Conservation (phyloP, 805 yeast species). For the Ogataea pini region DNA sequence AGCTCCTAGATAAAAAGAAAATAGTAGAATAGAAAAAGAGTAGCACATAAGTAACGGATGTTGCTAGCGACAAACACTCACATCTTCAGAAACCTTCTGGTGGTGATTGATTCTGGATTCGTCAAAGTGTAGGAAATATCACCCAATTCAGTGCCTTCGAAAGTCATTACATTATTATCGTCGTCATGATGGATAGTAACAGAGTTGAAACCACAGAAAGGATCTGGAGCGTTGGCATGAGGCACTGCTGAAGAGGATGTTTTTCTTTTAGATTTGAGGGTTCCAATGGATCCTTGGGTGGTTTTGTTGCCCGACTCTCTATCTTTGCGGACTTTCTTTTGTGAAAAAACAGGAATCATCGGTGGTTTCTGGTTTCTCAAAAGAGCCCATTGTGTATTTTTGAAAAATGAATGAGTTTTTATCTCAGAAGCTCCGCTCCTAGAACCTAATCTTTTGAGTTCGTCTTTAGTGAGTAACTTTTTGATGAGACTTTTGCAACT, state of each 20-base stretch:
- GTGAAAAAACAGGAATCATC: constrained; percentile 76
- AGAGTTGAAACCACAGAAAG: constrained; percentile 82
- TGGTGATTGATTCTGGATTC: constrained; percentile 32
- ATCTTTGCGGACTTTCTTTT: constrained; percentile 23
- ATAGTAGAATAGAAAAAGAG: neutral
- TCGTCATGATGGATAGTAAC: constrained; percentile 79
- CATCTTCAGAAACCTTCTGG: constrained; percentile 33
- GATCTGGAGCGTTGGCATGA: constrained; percentile 48
- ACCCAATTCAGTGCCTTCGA: constrained; percentile 48
- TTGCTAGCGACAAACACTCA: constrained; percentile 9
- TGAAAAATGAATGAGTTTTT: constrained; percentile 88
- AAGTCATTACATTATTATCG: constrained; percentile 48
- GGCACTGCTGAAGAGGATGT: constrained; percentile 31
- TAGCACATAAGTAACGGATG: neutral
- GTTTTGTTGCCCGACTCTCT: constrained; percentile 17
- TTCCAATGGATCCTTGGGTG: constrained; percentile 42
- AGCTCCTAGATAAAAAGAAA: neutral
- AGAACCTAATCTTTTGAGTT: constrained; percentile 84
- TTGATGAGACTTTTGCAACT: constrained; percentile 77
- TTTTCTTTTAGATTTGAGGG: constrained; percentile 40
- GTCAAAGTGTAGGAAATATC: constrained; percentile 60
- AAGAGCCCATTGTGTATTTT: constrained; percentile 92
- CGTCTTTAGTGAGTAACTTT: constrained; percentile 85
- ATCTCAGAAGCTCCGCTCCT: constrained; percentile 94
- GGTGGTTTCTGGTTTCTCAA: constrained; percentile 93